Base-by-base conservation (phyloP, 75 land plant genomes). In the Isoetes taiwanensis region DNA sequence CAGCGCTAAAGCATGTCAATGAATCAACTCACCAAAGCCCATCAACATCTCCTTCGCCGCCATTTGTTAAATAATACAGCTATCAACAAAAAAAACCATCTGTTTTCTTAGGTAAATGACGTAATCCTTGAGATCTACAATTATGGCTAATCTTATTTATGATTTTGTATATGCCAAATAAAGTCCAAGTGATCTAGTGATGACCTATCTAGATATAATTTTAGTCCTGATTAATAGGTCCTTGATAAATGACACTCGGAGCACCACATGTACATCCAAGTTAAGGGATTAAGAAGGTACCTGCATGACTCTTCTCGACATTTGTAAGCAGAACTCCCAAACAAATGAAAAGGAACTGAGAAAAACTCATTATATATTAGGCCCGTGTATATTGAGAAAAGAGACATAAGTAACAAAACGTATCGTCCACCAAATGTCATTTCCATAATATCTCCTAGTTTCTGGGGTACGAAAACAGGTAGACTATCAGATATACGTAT, bases 361-460 rank as follows among this genome's bases (percentile, higher is more conserved):
- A 46, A 46, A 16, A 46, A 46, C 16, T 46, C 50, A 23, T 46
- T 46, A 23, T 46, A 46, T 6, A 46, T 46, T 6, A 46, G 23
- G 50, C 50, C 50, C 6, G 50, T 46, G n/a, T 46, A 46, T 19
- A 46, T 46, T 46, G 50, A 46, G 50, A 46, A 46, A 8, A 46
- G 6, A 46, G 50, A 46, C 50, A 46, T 46, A 23, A 46, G 50
- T 19, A 46, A 23, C 19, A 46, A n/a, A 5, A 46, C 50, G 16
- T 46, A 46, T 46, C 50, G 16, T 6, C 50, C 50, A n/a, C 12
- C 50, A 16, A 46, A 46, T 8, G 50, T 23, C 50, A 46, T 46
- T 46, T 46, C n/a, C 50, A 46, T 46, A 4, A 46, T 46, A n/a
- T 46, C 50, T 19, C 50, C 50, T 23, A 46, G 50, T 46, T 46